These are phyloP conservation scores for Neckera pumila DNA, from an alignment of 225 moss, liverwort and hornwort genomes.

Conservation along the genomic window DNA sequence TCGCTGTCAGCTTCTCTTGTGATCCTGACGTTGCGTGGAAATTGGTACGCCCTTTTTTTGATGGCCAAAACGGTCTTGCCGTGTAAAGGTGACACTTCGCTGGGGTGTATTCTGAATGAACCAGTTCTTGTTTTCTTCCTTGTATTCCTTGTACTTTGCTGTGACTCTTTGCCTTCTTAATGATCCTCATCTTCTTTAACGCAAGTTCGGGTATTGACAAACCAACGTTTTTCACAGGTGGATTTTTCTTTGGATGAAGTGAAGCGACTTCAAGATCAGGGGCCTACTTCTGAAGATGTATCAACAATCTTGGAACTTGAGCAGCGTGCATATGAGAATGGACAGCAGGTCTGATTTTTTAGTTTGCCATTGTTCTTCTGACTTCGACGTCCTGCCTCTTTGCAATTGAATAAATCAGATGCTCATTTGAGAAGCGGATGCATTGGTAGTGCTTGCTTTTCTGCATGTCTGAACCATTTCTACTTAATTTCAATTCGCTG, in stretches of 20 bases:
- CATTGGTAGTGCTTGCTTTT: background rate
- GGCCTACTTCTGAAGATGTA: constrained; percentile 81
- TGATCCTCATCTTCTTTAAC: background rate
- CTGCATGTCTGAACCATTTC: background rate
- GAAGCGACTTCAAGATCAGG: constrained; percentile 65
- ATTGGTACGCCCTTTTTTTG: constrained; percentile 42
- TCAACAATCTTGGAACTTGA: constrained; percentile 89
- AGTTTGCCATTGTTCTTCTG: background rate
- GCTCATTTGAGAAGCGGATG: background rate
- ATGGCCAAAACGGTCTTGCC: background rate
- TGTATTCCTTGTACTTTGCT: background rate
- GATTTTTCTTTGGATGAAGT: constrained; percentile 85
- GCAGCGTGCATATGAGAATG: constrained; percentile 86
- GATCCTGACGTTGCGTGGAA: constrained; percentile 95
- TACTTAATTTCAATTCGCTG: background rate
- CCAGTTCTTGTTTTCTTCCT: background rate
- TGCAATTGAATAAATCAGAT: background rate
- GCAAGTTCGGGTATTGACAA: background rate
- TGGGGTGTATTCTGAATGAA: background rate
- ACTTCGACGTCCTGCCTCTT: background rate
- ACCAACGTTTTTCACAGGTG: constrained; percentile 29
- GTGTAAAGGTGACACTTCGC: background rate
- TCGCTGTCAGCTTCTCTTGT: constrained; percentile 90
- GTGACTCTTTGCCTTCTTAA: background rate
- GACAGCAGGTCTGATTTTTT: constrained; percentile 66